These are phyloP conservation scores for Ramaria rubella DNA, from an alignment of 768 basidiomycete species.

Conservation along the genomic window DNA sequence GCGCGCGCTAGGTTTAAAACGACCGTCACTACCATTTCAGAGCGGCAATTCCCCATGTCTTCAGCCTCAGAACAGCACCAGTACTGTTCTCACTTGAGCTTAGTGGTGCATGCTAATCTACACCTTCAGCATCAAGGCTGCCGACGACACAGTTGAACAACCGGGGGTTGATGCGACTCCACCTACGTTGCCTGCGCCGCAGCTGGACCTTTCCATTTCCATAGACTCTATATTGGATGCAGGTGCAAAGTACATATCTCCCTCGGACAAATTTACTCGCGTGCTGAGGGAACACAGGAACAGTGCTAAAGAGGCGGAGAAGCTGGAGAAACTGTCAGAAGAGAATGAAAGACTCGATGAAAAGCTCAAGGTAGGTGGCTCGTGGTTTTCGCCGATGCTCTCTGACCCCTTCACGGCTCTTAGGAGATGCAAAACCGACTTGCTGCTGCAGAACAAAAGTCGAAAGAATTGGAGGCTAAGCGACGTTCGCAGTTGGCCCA, in stretches of 20 bases:
- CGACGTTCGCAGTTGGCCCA: slow-evolving; percentile 4
- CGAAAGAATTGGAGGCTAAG: slow-evolving; percentile 3
- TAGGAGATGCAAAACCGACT: slow-evolving; percentile 12
- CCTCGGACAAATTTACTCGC: neutral
- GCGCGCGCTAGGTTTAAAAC: neutral
- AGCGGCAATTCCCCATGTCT: neutral
- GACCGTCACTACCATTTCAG: too few species aligned
- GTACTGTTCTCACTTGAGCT: slow-evolving; percentile 8
- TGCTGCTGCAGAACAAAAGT: slow-evolving; percentile 10
- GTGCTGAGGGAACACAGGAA: neutral
- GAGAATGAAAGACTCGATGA: slow-evolving; percentile 77
- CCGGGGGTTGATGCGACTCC: slow-evolving; percentile 25
- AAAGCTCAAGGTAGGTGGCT: slow-evolving; percentile 68
- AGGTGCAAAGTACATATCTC: slow-evolving; percentile 9
- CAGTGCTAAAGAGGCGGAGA: slow-evolving; percentile 17
- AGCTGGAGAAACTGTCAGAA: slow-evolving; percentile 59
- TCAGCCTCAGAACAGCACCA: slow-evolving; percentile 1
- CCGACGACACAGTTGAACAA: neutral
- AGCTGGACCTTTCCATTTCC: slow-evolving; percentile 40
- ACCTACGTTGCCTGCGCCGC: slow-evolving; percentile 44
- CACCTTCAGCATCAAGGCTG: slow-evolving; percentile 4
- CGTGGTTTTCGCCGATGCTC: slow-evolving; percentile 55
- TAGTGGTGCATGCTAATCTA: slow-evolving; percentile 2
- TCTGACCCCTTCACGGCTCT: neutral
- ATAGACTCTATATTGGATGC: slow-evolving; percentile 37